Evolutionary conservation across 495 filamentous ascomycete genomes (phyloP).

Genomic region (Cladorrhinum samala): DNA sequence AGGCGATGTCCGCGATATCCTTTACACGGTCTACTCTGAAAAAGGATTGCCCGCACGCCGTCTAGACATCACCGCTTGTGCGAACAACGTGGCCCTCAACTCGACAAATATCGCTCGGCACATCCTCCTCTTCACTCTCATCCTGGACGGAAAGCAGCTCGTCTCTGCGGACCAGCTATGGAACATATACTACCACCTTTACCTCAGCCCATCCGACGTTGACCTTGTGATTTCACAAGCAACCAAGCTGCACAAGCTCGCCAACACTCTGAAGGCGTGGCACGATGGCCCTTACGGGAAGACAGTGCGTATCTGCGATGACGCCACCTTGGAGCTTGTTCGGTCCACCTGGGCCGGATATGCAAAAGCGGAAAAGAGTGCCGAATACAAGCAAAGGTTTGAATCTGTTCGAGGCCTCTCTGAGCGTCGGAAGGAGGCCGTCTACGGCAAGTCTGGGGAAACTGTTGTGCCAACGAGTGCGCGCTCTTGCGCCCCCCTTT

Average conservation of each 20-base stretch:
- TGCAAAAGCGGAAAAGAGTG: conserved; percentile 2
- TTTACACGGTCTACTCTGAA: conserved; percentile 41
- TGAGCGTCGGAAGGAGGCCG: conserved; percentile 12
- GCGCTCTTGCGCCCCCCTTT: conserved; percentile 9
- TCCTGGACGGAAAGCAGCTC: conserved; percentile 31
- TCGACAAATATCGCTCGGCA: conserved; percentile 46
- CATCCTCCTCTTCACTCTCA: conserved; percentile 41
- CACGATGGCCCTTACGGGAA: conserved; percentile 28
- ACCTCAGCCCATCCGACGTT: conserved; percentile 34
- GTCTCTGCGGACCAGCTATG: conserved; percentile 32
- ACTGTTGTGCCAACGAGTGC: conserved; percentile 1
- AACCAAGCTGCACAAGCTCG: conserved; percentile 32
- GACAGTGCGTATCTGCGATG: conserved; percentile 31
- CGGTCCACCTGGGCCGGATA: conserved; percentile 26
- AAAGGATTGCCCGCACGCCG: conserved; percentile 14
- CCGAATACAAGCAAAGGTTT: conserved; percentile 6
- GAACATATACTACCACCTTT: conserved; percentile 51
- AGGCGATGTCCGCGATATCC: conserved; percentile 45
- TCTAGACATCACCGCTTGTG: conserved; percentile 43
- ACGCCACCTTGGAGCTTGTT: conserved; percentile 27
- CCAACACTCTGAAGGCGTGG: conserved; percentile 32
- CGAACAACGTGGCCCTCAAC: background rate
- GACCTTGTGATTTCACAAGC: conserved; percentile 32
- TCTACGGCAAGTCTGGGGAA: conserved; percentile 6
- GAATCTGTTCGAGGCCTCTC: conserved; percentile 2